Evolutionary conservation across 1,284 basidiomycete genomes (phyloP), one percentile per base, ranked within the genome.

Genomic region (Rhodotorula sp.): DNA sequence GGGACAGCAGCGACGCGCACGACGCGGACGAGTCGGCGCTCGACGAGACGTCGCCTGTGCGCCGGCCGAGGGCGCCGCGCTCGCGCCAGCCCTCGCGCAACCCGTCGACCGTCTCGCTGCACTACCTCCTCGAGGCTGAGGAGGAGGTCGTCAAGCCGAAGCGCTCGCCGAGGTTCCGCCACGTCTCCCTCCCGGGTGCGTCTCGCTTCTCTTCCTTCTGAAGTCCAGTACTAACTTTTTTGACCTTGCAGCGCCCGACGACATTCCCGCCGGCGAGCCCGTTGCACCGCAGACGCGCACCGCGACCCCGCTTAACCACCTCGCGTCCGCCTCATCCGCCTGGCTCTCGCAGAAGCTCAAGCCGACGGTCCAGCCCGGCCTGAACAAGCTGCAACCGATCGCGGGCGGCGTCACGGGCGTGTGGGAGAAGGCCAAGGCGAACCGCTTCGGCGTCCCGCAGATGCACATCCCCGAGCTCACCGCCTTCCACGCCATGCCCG

Each of bases 351-450:
- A 69, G 57, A 69, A 66, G 51, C 51, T 71, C 61, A 61, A 61
- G 46, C 70, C 70, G 46, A 48, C 61, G 22, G 70, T 71, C 13
- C 66, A 61, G 41, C 61, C 53, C 2, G 53, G 58, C 29, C 61
- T 64, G n/a, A 46, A 67, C 66, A 73, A 73, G 65, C 63, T 74
- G 21, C 73, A 69, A 19, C 61, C 64, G 21, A 32, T 67, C 27
- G 59, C 72, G 10, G 68, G 57, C 39, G 46, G 51, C 27, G 41
- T 74, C 34, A 66, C 64, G 51, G 61, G 57, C 65, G 67, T 48
- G 27, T 74, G 72, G 69, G 67, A 70, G 60, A 71, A 74, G 57
- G 75, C 72, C 25, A 65, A 64, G 34, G 68, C 74, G 48, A 61
- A 68, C 34, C 60, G 71, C 2, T 67, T 74, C 65, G 53, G 66